A percentile compares a stretch with the other conserved stretches of the same genome.
Evolutionary conservation across 176 grass and related monocot species (phyloP).

Genomic region (Saccharum officinarum): DNA sequence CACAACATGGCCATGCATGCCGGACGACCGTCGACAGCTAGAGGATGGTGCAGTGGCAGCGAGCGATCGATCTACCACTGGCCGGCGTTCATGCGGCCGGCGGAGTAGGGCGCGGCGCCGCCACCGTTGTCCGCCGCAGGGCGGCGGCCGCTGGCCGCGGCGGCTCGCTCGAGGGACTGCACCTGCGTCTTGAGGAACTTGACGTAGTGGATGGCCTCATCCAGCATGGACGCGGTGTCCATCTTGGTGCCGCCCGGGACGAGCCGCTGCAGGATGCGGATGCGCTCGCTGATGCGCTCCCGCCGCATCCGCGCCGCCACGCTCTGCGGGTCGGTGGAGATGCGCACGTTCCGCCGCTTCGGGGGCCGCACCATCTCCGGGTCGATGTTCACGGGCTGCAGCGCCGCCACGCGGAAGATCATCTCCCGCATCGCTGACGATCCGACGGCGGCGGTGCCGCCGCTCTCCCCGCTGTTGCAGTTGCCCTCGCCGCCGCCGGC

Average conservation of each 20-base stretch:
- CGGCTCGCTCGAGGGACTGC: slow-evolving; percentile 75
- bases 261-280: slow-evolving; percentile 85
- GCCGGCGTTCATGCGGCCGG: slow-evolving; percentile 21
- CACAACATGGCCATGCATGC: slow-evolving; percentile 18
- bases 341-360: slow-evolving; percentile 89
- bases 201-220: slow-evolving; percentile 98
- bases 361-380: slow-evolving; percentile 74
- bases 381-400: slow-evolving; percentile 93
- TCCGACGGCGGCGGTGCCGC: neutral
- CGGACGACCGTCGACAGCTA: neutral
- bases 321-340: slow-evolving; percentile 96
- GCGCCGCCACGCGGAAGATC: slow-evolving; percentile 90
- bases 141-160: slow-evolving; percentile 39
- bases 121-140: neutral
- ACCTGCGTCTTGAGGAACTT: slow-evolving; percentile 97
- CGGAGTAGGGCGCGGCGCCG: slow-evolving; percentile 16
- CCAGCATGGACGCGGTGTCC: slow-evolving; percentile 97
- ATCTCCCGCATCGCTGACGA: slow-evolving; percentile 77
- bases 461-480: neutral
- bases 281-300: slow-evolving; percentile 98
- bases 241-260: slow-evolving; percentile 96
- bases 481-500: neutral
- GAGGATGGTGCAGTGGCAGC: neutral
- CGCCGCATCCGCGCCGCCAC: slow-evolving; percentile 88
- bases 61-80: slow-evolving; percentile 28